Evolutionary conservation across 805 yeast genomes (phyloP), one percentile per base, ranked within the genome.

Genomic region (Wickerhamiella sorbophila): DNA sequence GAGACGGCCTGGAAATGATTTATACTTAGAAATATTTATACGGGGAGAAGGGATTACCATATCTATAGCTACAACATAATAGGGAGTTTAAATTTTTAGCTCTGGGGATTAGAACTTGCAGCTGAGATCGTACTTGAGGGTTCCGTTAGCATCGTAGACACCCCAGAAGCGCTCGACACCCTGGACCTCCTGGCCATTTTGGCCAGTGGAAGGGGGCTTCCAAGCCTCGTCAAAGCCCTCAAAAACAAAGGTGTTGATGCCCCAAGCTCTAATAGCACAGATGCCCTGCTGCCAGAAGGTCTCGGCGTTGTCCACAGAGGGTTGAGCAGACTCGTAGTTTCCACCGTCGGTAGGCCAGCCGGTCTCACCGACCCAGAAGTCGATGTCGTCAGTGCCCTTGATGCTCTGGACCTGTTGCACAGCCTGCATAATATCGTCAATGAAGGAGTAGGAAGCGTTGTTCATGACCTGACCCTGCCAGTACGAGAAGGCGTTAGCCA

Each of bases 381-480:
- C 71, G 55, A 88, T 72, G 64, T 85, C 87, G 45, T 88, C 78
- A 46, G 80, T 65, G 48, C 95, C 95, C 71, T 88, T 87, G 54
- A 73, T 63, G 52, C 84, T 69, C 72, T 88, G 95, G 56, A 88
- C 75, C 47, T 71, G 69, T 69, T 85, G 94, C 62, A 88, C 68
- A 51, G 96, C 95, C 72, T 88, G 96, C 95, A 87, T 86, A 63
- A 88, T 84, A 63, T 88, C 96, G 61, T 87, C 96, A 52, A 85
- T 74, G 79, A 87, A 88, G 2, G 95, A 85, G 72, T 75, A 83
- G 15, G 94, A 75, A 21, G 95, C 74, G 62, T 87, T 87, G 39
- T 62, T 57, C 73, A 71, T 72, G 52, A 85, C 72, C 69, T 86
- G 96, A 35, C 96, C 96, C 70, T 88, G 97, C 97, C 97, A 88